Evolutionary conservation across 2,329 filamentous ascomycete genomes (phyloP), one percentile per base, ranked within the genome.

Genomic region (Fusarium penzigii): DNA sequence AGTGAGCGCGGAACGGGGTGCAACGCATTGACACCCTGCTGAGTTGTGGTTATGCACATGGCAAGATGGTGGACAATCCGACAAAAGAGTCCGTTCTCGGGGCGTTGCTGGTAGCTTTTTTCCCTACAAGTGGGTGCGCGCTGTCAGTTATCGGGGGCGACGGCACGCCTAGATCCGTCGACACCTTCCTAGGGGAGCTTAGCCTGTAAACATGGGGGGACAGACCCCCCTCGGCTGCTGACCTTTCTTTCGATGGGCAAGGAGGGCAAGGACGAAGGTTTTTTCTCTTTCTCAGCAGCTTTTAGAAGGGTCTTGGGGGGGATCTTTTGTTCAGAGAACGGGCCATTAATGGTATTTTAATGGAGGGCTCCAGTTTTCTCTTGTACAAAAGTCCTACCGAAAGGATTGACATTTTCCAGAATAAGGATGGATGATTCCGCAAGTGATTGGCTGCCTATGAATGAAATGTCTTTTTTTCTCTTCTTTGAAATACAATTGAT

Each of bases 171-270:
- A 17, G 46, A 36, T 46, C 40, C 47, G 29, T 36, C 49, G 20
- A 46, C 42, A 60, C 58, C 58, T 60, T 56, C 58, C 57, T 41
- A n/a, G 51, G 52, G 39, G 13, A 52, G 57, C 8, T 53, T 61
- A 41, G 57, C 10, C 14, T 29, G 16, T 38, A 13, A 44, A 46
- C 47, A 36, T 36, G 32, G 32, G 32, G 32, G 32, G 4, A 12
- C 13, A 14, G 10, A 12, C 32, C 10, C 32, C 13, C 9, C 32
- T 12, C 13, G 32, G 32, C 32, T 36, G 32, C 32, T 32, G 29
- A 61, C 62, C 62, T 64, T 64, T 64, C 61, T 56, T 14, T 36
- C 13, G 32, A 36, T 36, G 32, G 32, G 20, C 20, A 14, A 36
- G 32, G 32, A 36, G 32, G 32, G 20, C 20, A 14, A 36, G 32